Conservation (phyloP, 805 yeast genomes). For the Metschnikowia drakensbergensis region DNA sequence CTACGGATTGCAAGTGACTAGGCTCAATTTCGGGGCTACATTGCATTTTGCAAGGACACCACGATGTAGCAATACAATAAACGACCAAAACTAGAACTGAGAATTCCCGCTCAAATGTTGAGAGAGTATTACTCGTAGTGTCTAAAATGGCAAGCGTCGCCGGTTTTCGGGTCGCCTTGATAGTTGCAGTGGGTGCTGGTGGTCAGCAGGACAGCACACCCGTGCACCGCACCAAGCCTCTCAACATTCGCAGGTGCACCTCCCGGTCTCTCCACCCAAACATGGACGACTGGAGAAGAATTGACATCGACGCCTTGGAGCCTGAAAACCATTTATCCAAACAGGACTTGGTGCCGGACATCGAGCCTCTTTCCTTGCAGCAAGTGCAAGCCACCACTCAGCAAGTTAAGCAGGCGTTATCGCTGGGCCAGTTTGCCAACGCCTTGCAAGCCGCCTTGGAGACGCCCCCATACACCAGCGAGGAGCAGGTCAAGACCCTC, state of each 20-base stretch:
- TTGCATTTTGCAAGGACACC: too few species aligned
- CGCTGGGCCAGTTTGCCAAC: constrained; percentile 67
- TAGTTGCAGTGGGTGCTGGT: not conserved
- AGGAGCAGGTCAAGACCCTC: constrained; percentile 47
- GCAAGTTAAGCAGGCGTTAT: constrained; percentile 57
- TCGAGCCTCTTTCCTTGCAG: constrained; percentile 39
- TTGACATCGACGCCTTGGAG: constrained; percentile 88
- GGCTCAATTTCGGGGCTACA: too few species aligned
- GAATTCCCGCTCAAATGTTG: too few species aligned
- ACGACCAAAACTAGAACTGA: too few species aligned
- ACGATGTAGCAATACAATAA: too few species aligned
- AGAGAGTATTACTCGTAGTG: too few species aligned
- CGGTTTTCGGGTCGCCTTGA: too few species aligned
- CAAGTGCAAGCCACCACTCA: constrained; percentile 55
- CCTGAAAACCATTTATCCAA: constrained; percentile 68
- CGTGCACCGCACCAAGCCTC: constrained; percentile 2
- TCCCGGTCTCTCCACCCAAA: not conserved
- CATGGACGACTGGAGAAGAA: constrained; percentile 87
- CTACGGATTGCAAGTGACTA: not conserved
- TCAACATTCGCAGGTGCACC: not conserved
- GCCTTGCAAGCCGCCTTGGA: constrained; percentile 64
- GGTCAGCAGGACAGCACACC: not conserved
- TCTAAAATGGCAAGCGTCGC: too few species aligned
- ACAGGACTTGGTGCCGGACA: constrained; percentile 58
- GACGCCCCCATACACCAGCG: constrained; percentile 82